Evolutionary conservation across 352 stramenopile species (phyloP), one percentile per base, ranked within the genome.

Genomic region (Phytophthora constricta): DNA sequence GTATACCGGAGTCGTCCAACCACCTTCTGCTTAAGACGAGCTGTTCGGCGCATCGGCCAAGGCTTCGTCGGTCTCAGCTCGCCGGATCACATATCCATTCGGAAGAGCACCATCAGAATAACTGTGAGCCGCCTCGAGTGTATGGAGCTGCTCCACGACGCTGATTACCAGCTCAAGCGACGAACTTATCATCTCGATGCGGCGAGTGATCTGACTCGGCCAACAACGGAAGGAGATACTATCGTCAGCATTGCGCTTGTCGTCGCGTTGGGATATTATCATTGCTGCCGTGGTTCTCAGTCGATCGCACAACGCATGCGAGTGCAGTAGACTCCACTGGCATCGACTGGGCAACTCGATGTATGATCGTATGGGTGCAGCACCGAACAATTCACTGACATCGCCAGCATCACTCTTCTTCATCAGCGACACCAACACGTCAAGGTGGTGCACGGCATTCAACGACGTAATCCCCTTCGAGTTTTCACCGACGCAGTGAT

Each of bases 291-390:
- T 41, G 31, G 57, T 56, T 19, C 28, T 48, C 14, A 81, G 62
- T 23, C 62, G 62, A 48, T 81, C 73, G 33, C 64, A 74, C 13
- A 68, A 58, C 11, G 51, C 66, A 20, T 71, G 48, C 26, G 62
- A 69, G 41, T 68, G 58, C 34, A 76, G 25, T 23, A 22, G 42
- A 53, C 37, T 70, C 46, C 54, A 72, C 11, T 45, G 43, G 39
- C 41, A 58, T 22, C 49, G 49, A n/a, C 28, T 62, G 1, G 43
- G 25, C 31, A 72, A n/a, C 14, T 72, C 55, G 13, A 76, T 55
- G 19, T 48, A 61, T 20, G 48, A 34, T 50, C 51, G 62, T 31
- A 50, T 28, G 16, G 17, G 28, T 41, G 49, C 27, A 14, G 7
- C 48, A 60, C 4, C 22, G 11, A 7, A n/a, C 9, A 42, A 27